These are phyloP conservation scores for Closterium sp. DNA, from an alignment of 139 green algal genomes.

Conservation along the genomic window DNA sequence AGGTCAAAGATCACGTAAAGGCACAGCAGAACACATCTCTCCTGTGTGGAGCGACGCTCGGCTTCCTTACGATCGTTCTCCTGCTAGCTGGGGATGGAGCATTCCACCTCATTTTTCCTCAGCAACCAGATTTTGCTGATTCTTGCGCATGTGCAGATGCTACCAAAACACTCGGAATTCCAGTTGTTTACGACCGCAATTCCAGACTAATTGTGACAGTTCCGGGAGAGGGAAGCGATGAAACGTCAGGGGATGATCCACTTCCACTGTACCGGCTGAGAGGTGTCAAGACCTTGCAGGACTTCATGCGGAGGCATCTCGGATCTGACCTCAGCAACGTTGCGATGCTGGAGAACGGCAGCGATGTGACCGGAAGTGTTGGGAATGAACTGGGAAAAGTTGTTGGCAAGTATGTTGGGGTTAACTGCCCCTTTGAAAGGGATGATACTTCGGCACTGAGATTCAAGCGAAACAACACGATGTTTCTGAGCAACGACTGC, in stretches of 20 bases:
- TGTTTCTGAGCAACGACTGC: conserved; percentile 17
- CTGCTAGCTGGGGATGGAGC: neutral
- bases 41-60: neutral
- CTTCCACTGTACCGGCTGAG: conserved; percentile 12
- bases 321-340: neutral
- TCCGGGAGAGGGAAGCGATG: neutral
- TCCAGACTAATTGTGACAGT: neutral
- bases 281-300: neutral
- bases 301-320: conserved; percentile 1
- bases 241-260: neutral
- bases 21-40: neutral
- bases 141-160: neutral
- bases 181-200: neutral
- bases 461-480: neutral
- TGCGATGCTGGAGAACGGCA: conserved; percentile 25
- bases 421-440: conserved; percentile 21
- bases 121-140: neutral
- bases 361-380: conserved; percentile 16
- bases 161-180: neutral
- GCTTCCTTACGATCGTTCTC: neutral
- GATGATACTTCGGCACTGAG: neutral
- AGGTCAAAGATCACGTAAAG: neutral
- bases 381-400: neutral
- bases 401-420: conserved; percentile 6
- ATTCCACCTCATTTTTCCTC: neutral